Evolutionary conservation across 1,284 basidiomycete species (phyloP).

Genomic region (Ceratobasidium sp.): DNA sequence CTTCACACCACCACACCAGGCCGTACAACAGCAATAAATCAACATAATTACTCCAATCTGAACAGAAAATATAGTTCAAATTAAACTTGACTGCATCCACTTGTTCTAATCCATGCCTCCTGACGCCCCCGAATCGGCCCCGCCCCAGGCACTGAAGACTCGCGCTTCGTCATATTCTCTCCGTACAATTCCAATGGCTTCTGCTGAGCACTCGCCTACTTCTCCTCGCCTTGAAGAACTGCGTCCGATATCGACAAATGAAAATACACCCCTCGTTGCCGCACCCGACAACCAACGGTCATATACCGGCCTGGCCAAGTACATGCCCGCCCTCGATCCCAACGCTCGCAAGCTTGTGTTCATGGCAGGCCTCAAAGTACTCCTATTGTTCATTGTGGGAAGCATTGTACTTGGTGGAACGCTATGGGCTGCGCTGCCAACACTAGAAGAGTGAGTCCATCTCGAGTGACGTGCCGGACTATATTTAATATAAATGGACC

Average conservation of each 20-base stretch:
- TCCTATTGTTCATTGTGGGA: slow-evolving; percentile 74
- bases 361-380: slow-evolving; percentile 83
- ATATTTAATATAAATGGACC: not conserved
- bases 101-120: slow-evolving; percentile 8
- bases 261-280: slow-evolving; percentile 6
- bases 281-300: slow-evolving; percentile 18
- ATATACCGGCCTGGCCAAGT: slow-evolving; percentile 30
- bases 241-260: not conserved
- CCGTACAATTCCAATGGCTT: slow-evolving; percentile 11
- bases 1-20: slow-evolving; percentile 25
- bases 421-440: slow-evolving; percentile 80
- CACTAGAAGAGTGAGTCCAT: slow-evolving; percentile 72
- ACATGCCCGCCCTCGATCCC: slow-evolving; percentile 44
- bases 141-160: not conserved
- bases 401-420: slow-evolving; percentile 73
- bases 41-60: not conserved
- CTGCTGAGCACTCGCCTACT: slow-evolving; percentile 27
- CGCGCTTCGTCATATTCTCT: slow-evolving; percentile 24
- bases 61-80: not conserved
- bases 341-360: slow-evolving; percentile 63
- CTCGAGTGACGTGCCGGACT: not conserved
- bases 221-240: slow-evolving; percentile 28
- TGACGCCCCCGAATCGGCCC: slow-evolving; percentile 2
- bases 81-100: not conserved
- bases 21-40: not conserved